A percentile compares a stretch with the other conserved stretches of the same genome.
phyloP scores from a whole-genome alignment of 352 stramenopile genomes.

The Nothophytophthora sp. region DNA sequence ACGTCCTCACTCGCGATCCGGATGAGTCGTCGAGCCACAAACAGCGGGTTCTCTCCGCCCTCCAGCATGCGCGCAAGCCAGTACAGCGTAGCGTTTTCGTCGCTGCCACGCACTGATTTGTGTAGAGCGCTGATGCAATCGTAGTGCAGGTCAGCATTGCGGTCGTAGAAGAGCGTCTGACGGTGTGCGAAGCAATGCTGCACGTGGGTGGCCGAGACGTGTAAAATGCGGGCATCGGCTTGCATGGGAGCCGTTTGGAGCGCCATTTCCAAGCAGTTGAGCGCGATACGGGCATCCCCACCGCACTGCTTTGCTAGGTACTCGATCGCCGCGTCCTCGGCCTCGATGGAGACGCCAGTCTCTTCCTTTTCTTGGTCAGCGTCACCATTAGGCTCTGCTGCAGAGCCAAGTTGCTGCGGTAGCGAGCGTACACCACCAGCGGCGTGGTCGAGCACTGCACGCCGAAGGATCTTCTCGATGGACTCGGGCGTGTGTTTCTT shows the following conservation, averaged over 20 bases:
- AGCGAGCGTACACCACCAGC: constrained; percentile 34
- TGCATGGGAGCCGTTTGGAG: constrained; percentile 47
- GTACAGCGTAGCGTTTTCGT: constrained; percentile 82
- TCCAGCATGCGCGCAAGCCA: constrained; percentile 89
- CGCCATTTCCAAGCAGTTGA: constrained; percentile 86
- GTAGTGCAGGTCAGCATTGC: constrained; percentile 87
- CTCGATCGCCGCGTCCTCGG: constrained; percentile 56
- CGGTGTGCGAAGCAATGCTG: constrained; percentile 70
- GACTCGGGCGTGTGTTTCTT: constrained; percentile 69
- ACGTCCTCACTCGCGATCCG: constrained; percentile 87
- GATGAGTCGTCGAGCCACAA: constrained; percentile 77
- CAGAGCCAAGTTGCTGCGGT: constrained; percentile 6
- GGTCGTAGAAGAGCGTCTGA: constrained; percentile 83
- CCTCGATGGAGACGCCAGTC: constrained; percentile 27
- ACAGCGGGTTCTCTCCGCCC: constrained; percentile 84
- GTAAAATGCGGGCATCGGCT: constrained; percentile 24
- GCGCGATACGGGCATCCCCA: constrained; percentile 75
- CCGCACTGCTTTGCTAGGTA: constrained; percentile 76
- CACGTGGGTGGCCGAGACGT: constrained; percentile 62
- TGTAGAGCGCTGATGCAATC: constrained; percentile 85
- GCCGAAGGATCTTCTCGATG: constrained; percentile 63
- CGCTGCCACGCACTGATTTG: constrained; percentile 84
- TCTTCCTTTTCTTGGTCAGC: constrained; percentile 1
- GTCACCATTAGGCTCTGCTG: constrained; percentile 5
- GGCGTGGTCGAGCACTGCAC: constrained; percentile 45